Conservation (phyloP, 1,284 basidiomycete species). For the Lignosus rhinocerotis region DNA sequence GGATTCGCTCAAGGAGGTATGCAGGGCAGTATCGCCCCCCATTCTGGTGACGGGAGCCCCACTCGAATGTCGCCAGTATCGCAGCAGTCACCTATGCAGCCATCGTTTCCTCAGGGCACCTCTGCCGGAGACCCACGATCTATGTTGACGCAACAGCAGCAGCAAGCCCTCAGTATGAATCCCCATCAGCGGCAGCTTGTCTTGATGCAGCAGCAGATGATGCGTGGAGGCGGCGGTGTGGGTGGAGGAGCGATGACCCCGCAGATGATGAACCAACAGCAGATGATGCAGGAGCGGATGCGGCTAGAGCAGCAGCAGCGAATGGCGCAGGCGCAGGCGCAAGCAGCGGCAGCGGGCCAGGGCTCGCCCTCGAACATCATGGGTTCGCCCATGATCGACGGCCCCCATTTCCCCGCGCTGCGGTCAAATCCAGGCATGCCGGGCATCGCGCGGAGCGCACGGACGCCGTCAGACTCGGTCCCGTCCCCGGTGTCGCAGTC, state of each 20-base stretch:
- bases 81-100: slow-evolving; percentile 29
- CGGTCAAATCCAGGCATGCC: slow-evolving; percentile 62
- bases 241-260: slow-evolving; percentile 24
- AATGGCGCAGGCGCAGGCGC: slow-evolving; percentile 18
- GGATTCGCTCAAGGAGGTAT: slow-evolving; percentile 24
- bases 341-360: neutral
- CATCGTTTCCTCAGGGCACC: slow-evolving; percentile 20
- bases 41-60: slow-evolving; percentile 26
- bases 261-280: slow-evolving; percentile 32
- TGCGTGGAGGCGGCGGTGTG: slow-evolving; percentile 26
- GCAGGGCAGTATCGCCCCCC: slow-evolving; percentile 16
- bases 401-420: slow-evolving; percentile 32
- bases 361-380: slow-evolving; percentile 16
- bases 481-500: slow-evolving; percentile 58
- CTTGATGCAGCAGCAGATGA: slow-evolving; percentile 37
- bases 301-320: slow-evolving; percentile 32
- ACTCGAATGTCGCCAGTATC: slow-evolving; percentile 30
- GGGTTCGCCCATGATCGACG: slow-evolving; percentile 37
- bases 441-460: slow-evolving; percentile 68
- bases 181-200: slow-evolving; percentile 38
- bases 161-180: slow-evolving; percentile 27
- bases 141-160: slow-evolving; percentile 32
- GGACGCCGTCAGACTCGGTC: slow-evolving; percentile 66
- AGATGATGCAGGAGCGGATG: slow-evolving; percentile 41
- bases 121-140: slow-evolving; percentile 24